Evolutionary conservation across 805 yeast species (phyloP).

Genomic region (Metschnikowia cerradonensis): DNA sequence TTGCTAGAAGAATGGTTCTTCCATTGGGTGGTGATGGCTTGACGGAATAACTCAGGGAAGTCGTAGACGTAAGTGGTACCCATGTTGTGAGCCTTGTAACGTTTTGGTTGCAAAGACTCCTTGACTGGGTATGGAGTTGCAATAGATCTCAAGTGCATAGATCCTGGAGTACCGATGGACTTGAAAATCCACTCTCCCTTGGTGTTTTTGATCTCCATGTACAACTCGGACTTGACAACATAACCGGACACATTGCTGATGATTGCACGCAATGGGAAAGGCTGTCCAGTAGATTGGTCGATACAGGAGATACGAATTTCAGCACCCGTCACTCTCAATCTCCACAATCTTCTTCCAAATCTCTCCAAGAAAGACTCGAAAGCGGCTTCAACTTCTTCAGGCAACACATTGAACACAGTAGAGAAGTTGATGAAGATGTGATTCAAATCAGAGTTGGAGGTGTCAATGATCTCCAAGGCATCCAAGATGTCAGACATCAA

Average conservation of each 20-base stretch:
- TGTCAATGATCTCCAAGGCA: conserved; percentile 89
- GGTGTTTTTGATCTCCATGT: conserved; percentile 88
- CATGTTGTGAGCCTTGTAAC: conserved; percentile 97
- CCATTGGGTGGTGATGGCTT: conserved; percentile 86
- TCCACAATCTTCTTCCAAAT: conserved; percentile 95
- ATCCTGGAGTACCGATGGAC: conserved; percentile 90
- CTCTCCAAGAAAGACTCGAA: conserved; percentile 97
- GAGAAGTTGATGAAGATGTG: conserved; percentile 97
- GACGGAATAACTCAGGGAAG: conserved; percentile 97
- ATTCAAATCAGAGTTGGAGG: conserved; percentile 91
- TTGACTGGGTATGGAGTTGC: conserved; percentile 96
- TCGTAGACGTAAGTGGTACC: conserved; percentile 98
- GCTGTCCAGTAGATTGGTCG: conserved; percentile 79
- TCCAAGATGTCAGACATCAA: conserved; percentile 94
- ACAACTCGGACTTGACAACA: conserved; percentile 92
- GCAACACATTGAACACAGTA: conserved; percentile 89
- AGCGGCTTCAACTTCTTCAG: conserved; percentile 95
- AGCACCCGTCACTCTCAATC: conserved; percentile 94
- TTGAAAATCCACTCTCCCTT: conserved; percentile 97
- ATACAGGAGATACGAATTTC: conserved; percentile 95
- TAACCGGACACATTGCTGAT: conserved; percentile 96
- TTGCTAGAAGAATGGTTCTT: conserved; percentile 53
- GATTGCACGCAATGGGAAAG: conserved; percentile 95
- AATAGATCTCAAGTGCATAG: conserved; percentile 95
- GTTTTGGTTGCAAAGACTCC: conserved; percentile 97